Evolutionary conservation across 495 filamentous ascomycete species (phyloP).

Genomic region (Achaetomiella virescens): DNA sequence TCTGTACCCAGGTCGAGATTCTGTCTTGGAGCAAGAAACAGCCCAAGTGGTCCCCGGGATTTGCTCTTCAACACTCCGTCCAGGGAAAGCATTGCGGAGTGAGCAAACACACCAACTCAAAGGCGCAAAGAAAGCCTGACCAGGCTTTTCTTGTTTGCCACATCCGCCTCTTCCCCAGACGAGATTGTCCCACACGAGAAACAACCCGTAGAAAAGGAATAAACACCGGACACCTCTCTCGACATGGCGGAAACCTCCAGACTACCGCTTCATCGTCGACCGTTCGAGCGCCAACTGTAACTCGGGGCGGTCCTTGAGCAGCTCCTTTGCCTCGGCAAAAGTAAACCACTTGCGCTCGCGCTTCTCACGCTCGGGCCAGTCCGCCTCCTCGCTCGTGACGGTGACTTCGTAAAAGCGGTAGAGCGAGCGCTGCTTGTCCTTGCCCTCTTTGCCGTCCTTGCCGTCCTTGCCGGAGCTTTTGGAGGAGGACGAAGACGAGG

Average conservation of each 20-base stretch:
- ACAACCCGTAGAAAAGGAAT: background rate
- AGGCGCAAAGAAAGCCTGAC: background rate
- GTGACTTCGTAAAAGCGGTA: slow-evolving; percentile 87
- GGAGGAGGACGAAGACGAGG: slow-evolving; percentile 4
- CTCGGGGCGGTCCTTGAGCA: slow-evolving; percentile 74
- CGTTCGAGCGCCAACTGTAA: slow-evolving; percentile 77
- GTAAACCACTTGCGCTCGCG: slow-evolving; percentile 82
- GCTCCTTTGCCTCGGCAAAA: slow-evolving; percentile 70
- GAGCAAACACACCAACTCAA: background rate
- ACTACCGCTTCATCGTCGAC: slow-evolving; percentile 59
- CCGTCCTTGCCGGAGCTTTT: slow-evolving; percentile 2
- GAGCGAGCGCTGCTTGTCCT: slow-evolving; percentile 64
- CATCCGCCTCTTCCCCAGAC: background rate
- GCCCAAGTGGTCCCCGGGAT: no score
- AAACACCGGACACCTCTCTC: background rate
- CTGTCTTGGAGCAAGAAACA: no score
- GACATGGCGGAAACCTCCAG: slow-evolving; percentile 14
- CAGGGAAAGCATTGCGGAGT: background rate
- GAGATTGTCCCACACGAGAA: background rate
- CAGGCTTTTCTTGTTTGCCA: background rate
- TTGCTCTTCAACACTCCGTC: no score
- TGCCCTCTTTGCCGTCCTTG: slow-evolving; percentile 13
- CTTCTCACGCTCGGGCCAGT: slow-evolving; percentile 95
- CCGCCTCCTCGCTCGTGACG: slow-evolving; percentile 70
- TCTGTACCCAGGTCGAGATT: no score